Conservation (phyloP, 352 stramenopile genomes). For the Pythium oligandrum region DNA sequence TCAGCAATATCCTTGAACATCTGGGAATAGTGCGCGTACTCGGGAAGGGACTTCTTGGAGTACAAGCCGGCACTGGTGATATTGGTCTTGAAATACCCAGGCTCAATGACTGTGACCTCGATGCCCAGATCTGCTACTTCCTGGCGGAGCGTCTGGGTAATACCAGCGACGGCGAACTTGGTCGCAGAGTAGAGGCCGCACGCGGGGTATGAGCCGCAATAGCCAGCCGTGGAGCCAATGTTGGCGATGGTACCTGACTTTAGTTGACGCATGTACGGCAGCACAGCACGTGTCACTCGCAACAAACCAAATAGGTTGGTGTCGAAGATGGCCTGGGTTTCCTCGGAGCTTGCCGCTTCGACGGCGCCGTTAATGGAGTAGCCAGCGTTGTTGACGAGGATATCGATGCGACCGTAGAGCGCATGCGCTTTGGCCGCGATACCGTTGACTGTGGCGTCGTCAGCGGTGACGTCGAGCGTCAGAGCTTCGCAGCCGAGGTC, state of each 20-base stretch:
- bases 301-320: conserved; percentile 41
- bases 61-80: no score
- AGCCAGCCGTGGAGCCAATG: conserved; percentile 30
- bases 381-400: conserved; percentile 20
- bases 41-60: no score
- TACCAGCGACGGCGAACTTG: conserved; percentile 9
- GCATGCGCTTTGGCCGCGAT: conserved; percentile 24
- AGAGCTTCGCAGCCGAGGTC: conserved; percentile 19
- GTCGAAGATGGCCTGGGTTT: conserved; percentile 30
- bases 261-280: conserved; percentile 44
- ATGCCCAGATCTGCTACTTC: conserved; percentile 10
- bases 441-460: conserved; percentile 23
- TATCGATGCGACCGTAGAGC: conserved; percentile 42
- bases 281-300: conserved; percentile 26
- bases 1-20: no score
- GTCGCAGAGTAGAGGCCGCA: conserved; percentile 27
- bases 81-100: conserved; percentile 1
- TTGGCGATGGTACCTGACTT: conserved; percentile 33
- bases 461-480: conserved; percentile 40
- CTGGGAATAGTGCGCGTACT: no score
- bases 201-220: conserved; percentile 17
- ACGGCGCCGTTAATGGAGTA: conserved; percentile 35
- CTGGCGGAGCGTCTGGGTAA: conserved; percentile 5
- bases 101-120: conserved; percentile 9
- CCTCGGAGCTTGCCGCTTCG: conserved; percentile 35